Evolutionary conservation across 2,329 filamentous ascomycete species (phyloP).

Genomic region (Pseudogymnoascus sp.): DNA sequence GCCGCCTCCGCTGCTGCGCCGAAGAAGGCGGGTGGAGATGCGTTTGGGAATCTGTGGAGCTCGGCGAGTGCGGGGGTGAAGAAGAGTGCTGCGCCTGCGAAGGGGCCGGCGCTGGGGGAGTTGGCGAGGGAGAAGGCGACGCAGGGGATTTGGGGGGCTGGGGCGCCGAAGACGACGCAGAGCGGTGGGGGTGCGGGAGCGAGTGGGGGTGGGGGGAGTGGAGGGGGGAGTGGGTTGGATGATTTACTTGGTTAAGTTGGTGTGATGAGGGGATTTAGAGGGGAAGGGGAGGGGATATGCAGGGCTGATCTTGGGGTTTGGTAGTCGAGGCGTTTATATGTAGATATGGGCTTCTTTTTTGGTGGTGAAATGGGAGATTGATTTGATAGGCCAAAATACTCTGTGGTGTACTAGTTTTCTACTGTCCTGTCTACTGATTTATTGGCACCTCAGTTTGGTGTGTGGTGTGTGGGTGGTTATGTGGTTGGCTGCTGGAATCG

Average conservation of each 20-base stretch:
- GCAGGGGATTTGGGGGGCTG: constrained; percentile 85
- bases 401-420: not conserved
- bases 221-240: no score
- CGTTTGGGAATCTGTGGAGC: constrained; percentile 80
- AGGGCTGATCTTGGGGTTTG: not conserved
- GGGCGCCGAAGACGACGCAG: constrained; percentile 32
- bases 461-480: no score
- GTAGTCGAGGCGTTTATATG: not conserved
- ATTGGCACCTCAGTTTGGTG: no score
- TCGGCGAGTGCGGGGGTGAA: constrained; percentile 62
- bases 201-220: constrained; percentile 19
- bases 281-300: not conserved
- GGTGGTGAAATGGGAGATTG: not conserved
- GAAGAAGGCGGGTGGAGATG: constrained; percentile 58
- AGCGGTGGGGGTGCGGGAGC: constrained; percentile 17
- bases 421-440: not conserved
- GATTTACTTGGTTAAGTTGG: constrained; percentile 36
- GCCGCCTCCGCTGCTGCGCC: constrained; percentile 32
- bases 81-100: constrained; percentile 54
- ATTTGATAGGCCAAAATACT: not conserved
- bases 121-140: constrained; percentile 97
- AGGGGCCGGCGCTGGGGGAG: constrained; percentile 76
- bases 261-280: not conserved
- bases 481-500: no score
- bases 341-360: not conserved